A percentile compares a stretch with the other conserved stretches of the same genome.
These are phyloP conservation scores for Lipomyces chichibuensis DNA, from an alignment of 805 yeast genomes.

Conservation along the genomic window DNA sequence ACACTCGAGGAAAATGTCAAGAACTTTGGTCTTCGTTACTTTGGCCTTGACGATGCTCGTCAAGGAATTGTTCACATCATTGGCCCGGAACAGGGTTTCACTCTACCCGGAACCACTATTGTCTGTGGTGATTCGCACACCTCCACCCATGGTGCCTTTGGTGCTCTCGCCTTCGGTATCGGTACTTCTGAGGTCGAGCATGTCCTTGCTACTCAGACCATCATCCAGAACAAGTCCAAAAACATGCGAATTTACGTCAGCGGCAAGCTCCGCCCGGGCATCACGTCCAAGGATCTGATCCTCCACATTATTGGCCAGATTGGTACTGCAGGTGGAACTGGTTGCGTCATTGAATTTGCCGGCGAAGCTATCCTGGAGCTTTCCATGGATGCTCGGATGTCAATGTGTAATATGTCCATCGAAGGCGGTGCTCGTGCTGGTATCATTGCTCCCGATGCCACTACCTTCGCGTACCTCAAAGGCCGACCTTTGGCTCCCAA, in stretches of 20 bases:
- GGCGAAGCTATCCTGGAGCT: constrained; percentile 90
- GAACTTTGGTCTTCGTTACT: constrained; percentile 85
- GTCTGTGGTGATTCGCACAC: constrained; percentile 99
- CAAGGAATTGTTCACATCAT: constrained; percentile 99
- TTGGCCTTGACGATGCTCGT: constrained; percentile 91
- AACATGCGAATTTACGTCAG: constrained; percentile 89
- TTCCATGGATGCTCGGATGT: constrained; percentile 98
- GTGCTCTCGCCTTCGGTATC: constrained; percentile 95
- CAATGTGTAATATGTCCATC: constrained; percentile 98
- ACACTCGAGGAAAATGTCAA: constrained; percentile 92
- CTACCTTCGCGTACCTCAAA: constrained; percentile 82
- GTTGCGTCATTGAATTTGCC: constrained; percentile 93
- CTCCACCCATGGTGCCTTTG: constrained; percentile 98
- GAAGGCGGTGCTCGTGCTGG: constrained; percentile 99
- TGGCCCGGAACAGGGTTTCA: constrained; percentile 99
- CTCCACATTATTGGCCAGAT: constrained; percentile 93
- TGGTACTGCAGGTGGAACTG: constrained; percentile 99
- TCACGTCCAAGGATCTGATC: constrained; percentile 94
- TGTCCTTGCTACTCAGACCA: constrained; percentile 95
- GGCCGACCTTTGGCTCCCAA: constrained; percentile 94
- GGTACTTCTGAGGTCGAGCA: constrained; percentile 99
- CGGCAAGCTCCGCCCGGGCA: constrained; percentile 83
- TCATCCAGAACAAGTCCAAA: constrained; percentile 91
- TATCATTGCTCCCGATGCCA: constrained; percentile 95
- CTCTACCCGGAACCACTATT: constrained; percentile 97